Conservation (phyloP, 148 eudicot species). For the Cornus florida region DNA sequence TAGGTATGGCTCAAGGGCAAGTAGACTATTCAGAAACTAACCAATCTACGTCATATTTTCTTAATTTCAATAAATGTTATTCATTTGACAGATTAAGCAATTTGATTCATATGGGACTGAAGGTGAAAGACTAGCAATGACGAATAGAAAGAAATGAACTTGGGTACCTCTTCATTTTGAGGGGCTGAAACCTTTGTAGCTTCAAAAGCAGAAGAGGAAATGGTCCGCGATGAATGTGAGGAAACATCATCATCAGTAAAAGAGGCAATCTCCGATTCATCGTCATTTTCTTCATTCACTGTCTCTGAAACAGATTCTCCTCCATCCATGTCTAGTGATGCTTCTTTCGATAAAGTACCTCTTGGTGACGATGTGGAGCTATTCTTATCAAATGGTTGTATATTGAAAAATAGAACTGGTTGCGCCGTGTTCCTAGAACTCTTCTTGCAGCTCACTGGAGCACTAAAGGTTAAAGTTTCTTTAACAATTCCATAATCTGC, state of each 20-base stretch:
- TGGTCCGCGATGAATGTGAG: constrained; percentile 45
- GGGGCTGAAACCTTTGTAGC: constrained; percentile 32
- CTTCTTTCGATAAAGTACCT: constrained; percentile 26
- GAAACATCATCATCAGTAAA: constrained; percentile 70
- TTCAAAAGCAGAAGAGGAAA: constrained; percentile 40
- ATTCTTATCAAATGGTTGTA: constrained; percentile 72
- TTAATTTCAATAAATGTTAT: background rate
- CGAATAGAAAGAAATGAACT: constrained; percentile 28
- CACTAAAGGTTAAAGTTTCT: constrained; percentile 39
- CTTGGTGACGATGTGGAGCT: constrained; percentile 33
- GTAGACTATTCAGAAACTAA: background rate
- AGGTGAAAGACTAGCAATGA: background rate
- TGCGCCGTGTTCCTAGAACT: constrained; percentile 43
- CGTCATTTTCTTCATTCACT: constrained; percentile 50
- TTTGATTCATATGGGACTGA: background rate
- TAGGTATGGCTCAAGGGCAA: background rate
- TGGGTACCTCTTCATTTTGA: constrained; percentile 47
- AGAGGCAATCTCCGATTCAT: constrained; percentile 61
- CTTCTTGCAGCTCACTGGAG: constrained; percentile 61
- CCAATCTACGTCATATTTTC: background rate
- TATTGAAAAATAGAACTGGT: constrained; percentile 51
- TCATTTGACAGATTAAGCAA: background rate
- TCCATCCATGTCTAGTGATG: constrained; percentile 46
- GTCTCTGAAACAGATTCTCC: constrained; percentile 43
- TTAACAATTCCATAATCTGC: constrained; percentile 73